phyloP scores from a whole-genome alignment of 352 stramenopile species.

The Pythium utonaiense region DNA sequence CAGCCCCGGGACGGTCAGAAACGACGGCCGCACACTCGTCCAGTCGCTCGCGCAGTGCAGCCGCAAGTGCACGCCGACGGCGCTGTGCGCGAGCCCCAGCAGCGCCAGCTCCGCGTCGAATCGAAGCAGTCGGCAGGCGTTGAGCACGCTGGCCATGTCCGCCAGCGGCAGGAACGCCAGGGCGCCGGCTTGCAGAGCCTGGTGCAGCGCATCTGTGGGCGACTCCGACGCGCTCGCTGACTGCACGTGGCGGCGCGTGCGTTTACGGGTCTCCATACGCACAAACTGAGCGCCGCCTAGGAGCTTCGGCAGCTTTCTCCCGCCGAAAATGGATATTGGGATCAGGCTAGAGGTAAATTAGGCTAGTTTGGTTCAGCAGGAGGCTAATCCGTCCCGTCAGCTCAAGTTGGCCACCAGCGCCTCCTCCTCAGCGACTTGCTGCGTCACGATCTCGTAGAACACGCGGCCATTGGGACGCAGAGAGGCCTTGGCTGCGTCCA shows the following conservation, averaged over 20 bases:
- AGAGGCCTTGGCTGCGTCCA: conserved; percentile 10
- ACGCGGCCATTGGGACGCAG: conserved; percentile 13
- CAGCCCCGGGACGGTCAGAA: conserved; percentile 1
- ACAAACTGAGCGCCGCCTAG: too few species aligned
- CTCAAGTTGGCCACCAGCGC: conserved; percentile 4
- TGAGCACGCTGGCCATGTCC: conserved; percentile 14
- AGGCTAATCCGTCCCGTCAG: too few species aligned
- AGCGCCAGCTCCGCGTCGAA: conserved; percentile 16
- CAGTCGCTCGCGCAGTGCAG: conserved; percentile 12
- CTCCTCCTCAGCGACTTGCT: conserved; percentile 15
- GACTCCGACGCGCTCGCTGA: neutral
- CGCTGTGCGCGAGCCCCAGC: conserved; percentile 6
- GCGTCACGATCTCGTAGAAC: conserved; percentile 18
- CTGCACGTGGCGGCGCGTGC: neutral
- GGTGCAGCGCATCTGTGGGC: conserved; percentile 4
- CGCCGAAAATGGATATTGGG: neutral
- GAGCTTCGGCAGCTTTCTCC: conserved; percentile 1
- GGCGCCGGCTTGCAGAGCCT: conserved; percentile 14
- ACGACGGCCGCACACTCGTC: conserved; percentile 4
- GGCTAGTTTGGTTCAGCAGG: neutral
- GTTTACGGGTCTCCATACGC: conserved; percentile 3
- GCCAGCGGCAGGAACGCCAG: conserved; percentile 14
- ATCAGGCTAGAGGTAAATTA: conserved; percentile 2
- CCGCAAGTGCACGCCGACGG: conserved; percentile 5
- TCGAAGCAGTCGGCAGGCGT: conserved; percentile 10